Percentiles rank a stretch among this genome's conserved stretches.
These are phyloP conservation scores for Parsonsia alboflavescens DNA, from an alignment of 257 asterid genomes.

Conservation along the genomic window DNA sequence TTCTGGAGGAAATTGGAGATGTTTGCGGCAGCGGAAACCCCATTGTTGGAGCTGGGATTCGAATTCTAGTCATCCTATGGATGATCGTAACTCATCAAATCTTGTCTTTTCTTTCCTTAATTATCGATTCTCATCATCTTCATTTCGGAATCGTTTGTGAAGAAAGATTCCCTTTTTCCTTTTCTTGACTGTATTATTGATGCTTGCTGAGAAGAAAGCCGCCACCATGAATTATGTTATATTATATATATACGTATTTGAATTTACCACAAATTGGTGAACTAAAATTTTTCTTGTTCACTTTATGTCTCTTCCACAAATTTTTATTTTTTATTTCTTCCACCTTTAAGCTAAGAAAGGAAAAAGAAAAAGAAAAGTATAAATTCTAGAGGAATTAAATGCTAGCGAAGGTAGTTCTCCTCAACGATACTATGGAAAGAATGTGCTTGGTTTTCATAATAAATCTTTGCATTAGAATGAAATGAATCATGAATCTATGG, in stretches of 20 bases:
- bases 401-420: no score
- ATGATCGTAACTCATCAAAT: background rate
- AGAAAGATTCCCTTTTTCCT: background rate
- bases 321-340: no score
- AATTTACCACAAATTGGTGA: background rate
- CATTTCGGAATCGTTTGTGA: background rate
- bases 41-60: conserved; percentile 19
- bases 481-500: no score
- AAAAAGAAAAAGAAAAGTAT: no score
- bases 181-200: background rate
- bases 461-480: no score
- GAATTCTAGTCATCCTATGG: conserved; percentile 27
- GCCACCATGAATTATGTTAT: background rate
- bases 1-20: conserved; percentile 35
- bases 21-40: conserved; percentile 21
- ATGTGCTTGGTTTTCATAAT: no score
- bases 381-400: no score
- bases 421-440: no score
- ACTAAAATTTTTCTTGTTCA: no score
- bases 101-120: background rate
- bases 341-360: no score
- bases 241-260: background rate
- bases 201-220: background rate
- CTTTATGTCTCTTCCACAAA: no score
- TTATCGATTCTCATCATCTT: background rate